A percentile compares a stretch with the other conserved stretches of the same genome.
Conservation (phyloP, 176 grass and related monocot genomes). For the Saccharum officinarum region DNA sequence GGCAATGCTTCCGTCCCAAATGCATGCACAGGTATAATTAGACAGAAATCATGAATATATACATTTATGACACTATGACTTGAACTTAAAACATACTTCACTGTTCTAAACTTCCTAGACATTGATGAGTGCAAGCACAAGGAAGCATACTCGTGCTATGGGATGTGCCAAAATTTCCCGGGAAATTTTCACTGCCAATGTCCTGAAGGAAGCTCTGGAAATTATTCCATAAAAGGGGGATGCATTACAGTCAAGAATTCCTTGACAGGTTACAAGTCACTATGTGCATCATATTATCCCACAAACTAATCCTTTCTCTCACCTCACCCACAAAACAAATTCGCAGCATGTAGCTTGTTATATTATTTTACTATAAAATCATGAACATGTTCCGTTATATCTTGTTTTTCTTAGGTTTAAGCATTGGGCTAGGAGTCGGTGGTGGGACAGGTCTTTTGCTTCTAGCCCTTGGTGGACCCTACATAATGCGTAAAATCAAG, state of each 20-base stretch:
- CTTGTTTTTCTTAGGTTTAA: no score
- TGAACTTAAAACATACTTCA: no score
- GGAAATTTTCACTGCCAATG: constrained; percentile 30
- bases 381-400: no score
- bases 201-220: neutral
- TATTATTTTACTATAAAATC: no score
- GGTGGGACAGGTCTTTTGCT: no score
- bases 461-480: no score
- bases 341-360: neutral
- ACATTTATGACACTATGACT: no score
- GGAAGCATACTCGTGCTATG: constrained; percentile 24
- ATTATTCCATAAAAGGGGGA: constrained; percentile 9
- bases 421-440: no score
- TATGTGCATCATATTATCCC: neutral
- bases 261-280: neutral
- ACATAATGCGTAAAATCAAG: no score
- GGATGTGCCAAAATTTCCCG: constrained; percentile 13
- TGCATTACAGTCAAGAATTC: constrained; percentile 19
- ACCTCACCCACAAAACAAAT: no score
- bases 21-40: neutral
- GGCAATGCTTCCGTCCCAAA: neutral
- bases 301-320: no score
- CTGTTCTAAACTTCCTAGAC: neutral
- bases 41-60: neutral
- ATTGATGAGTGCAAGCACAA: constrained; percentile 13